These are phyloP conservation scores for Tetrapisispora pingtungensis DNA, from an alignment of 805 yeast genomes.

Conservation along the genomic window DNA sequence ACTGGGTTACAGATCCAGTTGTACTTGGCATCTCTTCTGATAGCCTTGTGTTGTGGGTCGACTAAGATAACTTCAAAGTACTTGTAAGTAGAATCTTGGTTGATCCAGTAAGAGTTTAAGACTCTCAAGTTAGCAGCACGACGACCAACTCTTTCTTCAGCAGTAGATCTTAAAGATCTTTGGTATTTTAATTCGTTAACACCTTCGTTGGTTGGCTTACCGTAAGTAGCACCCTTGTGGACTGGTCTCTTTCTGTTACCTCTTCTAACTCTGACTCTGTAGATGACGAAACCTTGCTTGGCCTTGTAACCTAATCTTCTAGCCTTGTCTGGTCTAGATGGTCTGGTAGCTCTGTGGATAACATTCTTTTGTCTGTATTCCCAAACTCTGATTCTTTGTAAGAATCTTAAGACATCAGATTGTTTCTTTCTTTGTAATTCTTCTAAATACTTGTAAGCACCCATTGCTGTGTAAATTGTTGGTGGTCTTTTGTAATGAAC, in stretches of 20 bases:
- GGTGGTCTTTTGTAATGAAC: conserved; percentile 4
- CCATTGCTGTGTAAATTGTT: conserved; percentile 46
- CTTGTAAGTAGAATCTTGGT: conserved; percentile 99
- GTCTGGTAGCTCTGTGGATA: conserved; percentile 97
- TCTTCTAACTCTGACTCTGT: conserved; percentile 98
- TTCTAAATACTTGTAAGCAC: conserved; percentile 99
- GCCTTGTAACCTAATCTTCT: conserved; percentile 99
- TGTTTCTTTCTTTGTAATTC: conserved; percentile 99
- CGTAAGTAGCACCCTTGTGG: conserved; percentile 99
- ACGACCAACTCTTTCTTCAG: conserved; percentile 99
- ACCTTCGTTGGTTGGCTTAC: conserved; percentile 99
- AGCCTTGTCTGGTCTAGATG: conserved; percentile 99
- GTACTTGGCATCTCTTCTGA: conserved; percentile 96
- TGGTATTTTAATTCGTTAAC: conserved; percentile 98
- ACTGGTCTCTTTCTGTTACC: conserved; percentile 99
- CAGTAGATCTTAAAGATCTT: conserved; percentile 94
- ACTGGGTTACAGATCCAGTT: conserved; percentile 99
- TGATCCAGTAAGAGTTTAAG: conserved; percentile 98
- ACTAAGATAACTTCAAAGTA: conserved; percentile 96
- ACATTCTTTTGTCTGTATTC: conserved; percentile 99
- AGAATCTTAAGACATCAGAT: conserved; percentile 98
- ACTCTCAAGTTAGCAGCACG: conserved; percentile 98
- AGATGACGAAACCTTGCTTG: conserved; percentile 98
- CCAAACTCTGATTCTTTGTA: conserved; percentile 99
- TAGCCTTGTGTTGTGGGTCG: conserved; percentile 97